A percentile compares a stretch with the other conserved stretches of the same genome.
Conservation (phyloP, 1,139 yeast genomes). For the Yarrowia galli region DNA sequence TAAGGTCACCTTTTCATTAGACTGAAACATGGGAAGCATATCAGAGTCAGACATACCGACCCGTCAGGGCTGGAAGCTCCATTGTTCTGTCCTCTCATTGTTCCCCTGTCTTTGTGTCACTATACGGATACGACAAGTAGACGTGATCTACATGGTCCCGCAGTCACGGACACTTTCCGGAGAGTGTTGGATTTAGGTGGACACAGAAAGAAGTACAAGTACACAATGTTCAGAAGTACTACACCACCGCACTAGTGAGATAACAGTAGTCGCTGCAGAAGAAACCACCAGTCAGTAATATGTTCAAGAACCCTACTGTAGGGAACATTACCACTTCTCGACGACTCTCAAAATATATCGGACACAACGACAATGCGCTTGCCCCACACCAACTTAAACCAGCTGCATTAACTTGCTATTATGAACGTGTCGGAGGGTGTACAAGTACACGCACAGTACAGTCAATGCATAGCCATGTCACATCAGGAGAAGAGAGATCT, state of each 20-base stretch:
- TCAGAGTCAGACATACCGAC: background rate
- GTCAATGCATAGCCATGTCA: background rate
- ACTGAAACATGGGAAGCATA: background rate
- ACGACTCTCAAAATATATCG: too few relatives aligned
- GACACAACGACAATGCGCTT: background rate
- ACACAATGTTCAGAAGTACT: too few relatives aligned
- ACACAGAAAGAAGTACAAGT: too few relatives aligned
- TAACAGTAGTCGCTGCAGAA: background rate
- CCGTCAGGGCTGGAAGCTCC: background rate
- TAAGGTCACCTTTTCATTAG: background rate
- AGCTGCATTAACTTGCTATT: slow-evolving; percentile 1
- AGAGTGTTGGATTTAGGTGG: background rate
- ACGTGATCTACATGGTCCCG: background rate
- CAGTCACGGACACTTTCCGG: background rate
- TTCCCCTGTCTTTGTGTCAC: background rate
- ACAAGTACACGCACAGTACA: too few relatives aligned
- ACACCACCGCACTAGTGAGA: background rate
- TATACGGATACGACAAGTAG: slow-evolving; percentile 19
- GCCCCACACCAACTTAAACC: slow-evolving; percentile 20
- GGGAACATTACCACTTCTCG: too few relatives aligned
- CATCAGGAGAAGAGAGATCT: background rate
- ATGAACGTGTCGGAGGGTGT: background rate
- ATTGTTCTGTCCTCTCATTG: background rate
- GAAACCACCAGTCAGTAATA: too few relatives aligned
- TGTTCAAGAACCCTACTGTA: too few relatives aligned